These are phyloP conservation scores for Penicillium sp. DNA, from an alignment of 2,329 filamentous ascomycete species.

Conservation along the genomic window DNA sequence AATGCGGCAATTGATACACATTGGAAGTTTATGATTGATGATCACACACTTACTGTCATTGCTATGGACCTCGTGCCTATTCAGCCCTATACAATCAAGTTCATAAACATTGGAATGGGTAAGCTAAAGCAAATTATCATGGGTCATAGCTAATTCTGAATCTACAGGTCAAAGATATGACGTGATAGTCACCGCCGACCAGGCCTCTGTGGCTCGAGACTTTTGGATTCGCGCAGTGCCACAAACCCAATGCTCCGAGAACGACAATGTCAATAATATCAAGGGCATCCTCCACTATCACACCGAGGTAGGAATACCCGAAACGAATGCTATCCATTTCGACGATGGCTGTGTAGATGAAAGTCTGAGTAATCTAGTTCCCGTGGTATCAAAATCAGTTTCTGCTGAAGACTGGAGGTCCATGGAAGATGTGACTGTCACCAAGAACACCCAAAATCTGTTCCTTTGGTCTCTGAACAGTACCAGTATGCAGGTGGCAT, in stretches of 20 bases:
- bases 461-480: conserved; percentile 45
- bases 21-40: conserved; percentile 55
- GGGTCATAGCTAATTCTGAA: background rate
- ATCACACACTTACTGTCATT: conserved; percentile 68
- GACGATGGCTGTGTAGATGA: conserved; percentile 38
- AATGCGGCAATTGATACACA: conserved; percentile 48
- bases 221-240: conserved; percentile 56
- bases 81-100: conserved; percentile 66
- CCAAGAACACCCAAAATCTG: conserved; percentile 21
- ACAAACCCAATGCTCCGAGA: conserved; percentile 51
- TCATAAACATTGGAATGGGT: conserved; percentile 65
- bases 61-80: conserved; percentile 69
- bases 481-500: conserved; percentile 40
- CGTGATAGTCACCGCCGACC: conserved; percentile 42
- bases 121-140: conserved; percentile 44
- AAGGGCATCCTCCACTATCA: conserved; percentile 57
- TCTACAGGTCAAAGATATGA: conserved; percentile 48
- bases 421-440: conserved; percentile 27
- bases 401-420: conserved; percentile 27
- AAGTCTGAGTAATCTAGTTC: conserved; percentile 33
- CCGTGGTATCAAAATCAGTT: conserved; percentile 32
- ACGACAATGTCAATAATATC: conserved; percentile 52
- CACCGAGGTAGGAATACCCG: conserved; percentile 21
- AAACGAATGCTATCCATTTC: conserved; percentile 28
- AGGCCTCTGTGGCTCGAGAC: conserved; percentile 29